These are phyloP conservation scores for Phytopythium oedochilum DNA, from an alignment of 352 stramenopile genomes.

Conservation along the genomic window DNA sequence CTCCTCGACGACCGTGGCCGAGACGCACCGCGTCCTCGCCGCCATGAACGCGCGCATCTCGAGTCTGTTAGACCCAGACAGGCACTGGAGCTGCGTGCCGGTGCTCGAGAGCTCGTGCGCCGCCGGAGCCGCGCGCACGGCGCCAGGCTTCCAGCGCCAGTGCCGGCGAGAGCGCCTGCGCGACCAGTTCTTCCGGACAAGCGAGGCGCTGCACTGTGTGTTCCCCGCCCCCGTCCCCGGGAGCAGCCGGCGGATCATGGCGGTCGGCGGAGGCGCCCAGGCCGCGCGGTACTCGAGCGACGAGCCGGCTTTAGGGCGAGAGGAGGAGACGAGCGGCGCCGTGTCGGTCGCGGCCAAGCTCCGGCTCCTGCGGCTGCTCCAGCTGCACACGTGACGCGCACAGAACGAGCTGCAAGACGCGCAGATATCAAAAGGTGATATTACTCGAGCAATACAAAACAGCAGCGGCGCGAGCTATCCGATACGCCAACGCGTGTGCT, in stretches of 20 bases:
- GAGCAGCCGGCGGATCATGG: conserved; percentile 50
- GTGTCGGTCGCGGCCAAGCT: conserved; percentile 4
- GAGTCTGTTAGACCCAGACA: conserved; percentile 46
- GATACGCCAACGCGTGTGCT: no score
- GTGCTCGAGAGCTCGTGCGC: conserved; percentile 61
- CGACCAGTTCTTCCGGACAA: conserved; percentile 63
- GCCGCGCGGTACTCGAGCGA: conserved; percentile 35
- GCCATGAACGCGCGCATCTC: conserved; percentile 37
- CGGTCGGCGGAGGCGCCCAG: conserved; percentile 36
- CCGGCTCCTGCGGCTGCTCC: conserved; percentile 5
- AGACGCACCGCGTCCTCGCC: conserved; percentile 39
- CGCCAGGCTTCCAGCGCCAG: conserved; percentile 33
- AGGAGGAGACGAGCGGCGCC: no score
- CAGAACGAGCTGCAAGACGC: background rate
- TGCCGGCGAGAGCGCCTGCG: conserved; percentile 36
- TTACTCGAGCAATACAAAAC: conserved; percentile 3
- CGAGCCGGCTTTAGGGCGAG: background rate
- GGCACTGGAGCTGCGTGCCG: conserved; percentile 45
- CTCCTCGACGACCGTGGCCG: conserved; percentile 12
- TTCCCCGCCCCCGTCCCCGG: conserved; percentile 45
- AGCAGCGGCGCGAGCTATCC: background rate
- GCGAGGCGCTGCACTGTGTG: conserved; percentile 43
- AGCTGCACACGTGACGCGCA: background rate
- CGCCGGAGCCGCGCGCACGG: conserved; percentile 32
- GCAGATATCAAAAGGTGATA: background rate